These are phyloP conservation scores for Cyberlindnera galapagoensis DNA, from an alignment of 805 yeast genomes.

Conservation along the genomic window DNA sequence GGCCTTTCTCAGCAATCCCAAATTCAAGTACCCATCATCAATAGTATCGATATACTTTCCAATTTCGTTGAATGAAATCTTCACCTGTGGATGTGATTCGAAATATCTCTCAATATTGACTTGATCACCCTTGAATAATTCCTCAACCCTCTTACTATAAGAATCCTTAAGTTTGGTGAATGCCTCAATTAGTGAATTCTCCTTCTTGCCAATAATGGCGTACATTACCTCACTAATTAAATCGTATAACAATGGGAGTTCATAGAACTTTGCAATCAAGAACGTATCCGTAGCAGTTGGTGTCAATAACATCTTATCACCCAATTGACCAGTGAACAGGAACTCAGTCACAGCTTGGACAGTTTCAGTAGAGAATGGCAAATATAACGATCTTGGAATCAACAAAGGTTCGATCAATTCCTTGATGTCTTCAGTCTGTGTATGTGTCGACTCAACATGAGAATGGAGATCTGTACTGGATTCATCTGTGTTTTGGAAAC, in stretches of 20 bases:
- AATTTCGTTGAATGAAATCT: constrained; percentile 37
- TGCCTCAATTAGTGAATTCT: constrained; percentile 33
- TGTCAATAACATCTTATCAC: constrained; percentile 63
- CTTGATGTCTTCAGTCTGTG: constrained; percentile 13
- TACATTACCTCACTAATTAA: constrained; percentile 62
- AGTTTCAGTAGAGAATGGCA: constrained; percentile 59
- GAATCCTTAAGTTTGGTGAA: constrained; percentile 23
- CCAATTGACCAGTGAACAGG: constrained; percentile 74
- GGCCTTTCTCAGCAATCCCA: constrained; percentile 44
- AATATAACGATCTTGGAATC: constrained; percentile 60
- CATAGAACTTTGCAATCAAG: constrained; percentile 56
- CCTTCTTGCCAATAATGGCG: constrained; percentile 65
- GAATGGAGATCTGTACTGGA: constrained; percentile 14
- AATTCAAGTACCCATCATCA: constrained; percentile 61
- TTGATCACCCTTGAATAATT: constrained; percentile 21
- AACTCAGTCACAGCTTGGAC: constrained; percentile 66
- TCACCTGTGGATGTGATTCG: constrained; percentile 23
- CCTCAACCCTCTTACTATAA: constrained; percentile 20
- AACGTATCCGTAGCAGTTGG: constrained; percentile 66
- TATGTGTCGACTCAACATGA: constrained; percentile 9
- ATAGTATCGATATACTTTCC: constrained; percentile 51
- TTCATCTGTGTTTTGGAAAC: constrained; percentile 10
- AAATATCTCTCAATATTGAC: constrained; percentile 19
- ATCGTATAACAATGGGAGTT: constrained; percentile 65
- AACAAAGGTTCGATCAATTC: constrained; percentile 49